phyloP scores from a whole-genome alignment of 345 rosid species.

The Eucalyptus curtisii region DNA sequence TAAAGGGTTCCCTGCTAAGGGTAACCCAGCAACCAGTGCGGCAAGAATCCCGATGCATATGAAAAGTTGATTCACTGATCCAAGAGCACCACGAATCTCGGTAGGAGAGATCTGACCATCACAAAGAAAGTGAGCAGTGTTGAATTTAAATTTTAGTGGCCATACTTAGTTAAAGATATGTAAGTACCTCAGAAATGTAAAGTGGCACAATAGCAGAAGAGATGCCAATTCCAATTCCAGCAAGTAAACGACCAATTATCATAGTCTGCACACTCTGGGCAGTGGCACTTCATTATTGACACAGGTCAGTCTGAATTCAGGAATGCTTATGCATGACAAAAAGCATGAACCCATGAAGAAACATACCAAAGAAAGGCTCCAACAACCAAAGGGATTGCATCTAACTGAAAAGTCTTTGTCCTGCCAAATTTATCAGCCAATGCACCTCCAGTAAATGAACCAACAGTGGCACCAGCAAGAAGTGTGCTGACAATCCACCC shows the following conservation, averaged over 20 bases:
- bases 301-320: slow-evolving; percentile 1
- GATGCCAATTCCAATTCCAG: slow-evolving; percentile 97
- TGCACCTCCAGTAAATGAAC: slow-evolving; percentile 92
- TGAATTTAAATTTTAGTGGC: background rate
- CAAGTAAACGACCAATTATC: slow-evolving; percentile 93
- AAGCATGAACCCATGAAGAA: background rate
- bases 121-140: slow-evolving; percentile 2
- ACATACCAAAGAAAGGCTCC: slow-evolving; percentile 81
- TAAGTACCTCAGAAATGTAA: slow-evolving; percentile 88
- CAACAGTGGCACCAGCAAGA: slow-evolving; percentile 95
- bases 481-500: slow-evolving; percentile 97
- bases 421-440: slow-evolving; percentile 96
- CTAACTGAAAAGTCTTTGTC: slow-evolving; percentile 82
- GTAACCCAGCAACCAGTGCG: slow-evolving; percentile 95
- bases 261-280: slow-evolving; percentile 85
- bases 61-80: slow-evolving; percentile 92
- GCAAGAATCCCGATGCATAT: slow-evolving; percentile 94
- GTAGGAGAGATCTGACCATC: slow-evolving; percentile 89
- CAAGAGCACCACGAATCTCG: slow-evolving; percentile 95
- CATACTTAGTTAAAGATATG: background rate
- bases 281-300: slow-evolving; percentile 48
- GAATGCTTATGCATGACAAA: background rate
- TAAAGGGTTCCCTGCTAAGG: slow-evolving; percentile 75
- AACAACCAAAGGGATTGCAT: slow-evolving; percentile 83
- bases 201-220: slow-evolving; percentile 96